Evolutionary conservation across 1,284 basidiomycete genomes (phyloP).

Genomic region (Stereum hirsutum): DNA sequence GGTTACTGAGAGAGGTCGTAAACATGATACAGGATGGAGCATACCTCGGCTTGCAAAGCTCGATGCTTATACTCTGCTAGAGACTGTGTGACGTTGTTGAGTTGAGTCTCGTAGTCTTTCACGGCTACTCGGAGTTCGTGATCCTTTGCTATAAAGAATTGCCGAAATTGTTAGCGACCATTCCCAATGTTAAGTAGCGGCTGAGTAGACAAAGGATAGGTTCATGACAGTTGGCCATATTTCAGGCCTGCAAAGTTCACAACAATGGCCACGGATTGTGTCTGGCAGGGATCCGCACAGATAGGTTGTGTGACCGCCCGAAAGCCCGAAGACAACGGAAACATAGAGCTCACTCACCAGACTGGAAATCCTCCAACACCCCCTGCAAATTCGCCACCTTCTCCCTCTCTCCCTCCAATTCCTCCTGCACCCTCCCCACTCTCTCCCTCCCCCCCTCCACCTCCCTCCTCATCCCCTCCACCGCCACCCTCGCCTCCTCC

Average conservation of each 20-base stretch:
- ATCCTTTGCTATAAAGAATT: slow-evolving; percentile 48
- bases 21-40: slow-evolving; percentile 9
- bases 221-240: neutral
- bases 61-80: slow-evolving; percentile 83
- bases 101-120: slow-evolving; percentile 71
- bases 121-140: slow-evolving; percentile 74
- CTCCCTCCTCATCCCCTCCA: slow-evolving; percentile 55
- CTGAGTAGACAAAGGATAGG: no score
- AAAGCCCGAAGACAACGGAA: slow-evolving; percentile 1
- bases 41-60: slow-evolving; percentile 78
- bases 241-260: neutral
- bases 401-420: slow-evolving; percentile 64
- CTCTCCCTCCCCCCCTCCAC: slow-evolving; percentile 55
- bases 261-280: slow-evolving; percentile 5
- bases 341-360: slow-evolving; percentile 57
- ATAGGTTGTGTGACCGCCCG: no score
- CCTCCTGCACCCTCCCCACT: slow-evolving; percentile 40
- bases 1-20: no score
- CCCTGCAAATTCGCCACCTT: slow-evolving; percentile 82
- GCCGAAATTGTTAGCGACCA: slow-evolving; percentile 6
- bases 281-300: no score
- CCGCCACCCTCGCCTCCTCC: slow-evolving; percentile 55
- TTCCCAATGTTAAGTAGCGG: neutral
- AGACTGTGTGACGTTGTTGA: slow-evolving; percentile 61
- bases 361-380: slow-evolving; percentile 92